Conservation (phyloP, 2,329 filamentous ascomycete species). For the Coniochaeta sp. region DNA sequence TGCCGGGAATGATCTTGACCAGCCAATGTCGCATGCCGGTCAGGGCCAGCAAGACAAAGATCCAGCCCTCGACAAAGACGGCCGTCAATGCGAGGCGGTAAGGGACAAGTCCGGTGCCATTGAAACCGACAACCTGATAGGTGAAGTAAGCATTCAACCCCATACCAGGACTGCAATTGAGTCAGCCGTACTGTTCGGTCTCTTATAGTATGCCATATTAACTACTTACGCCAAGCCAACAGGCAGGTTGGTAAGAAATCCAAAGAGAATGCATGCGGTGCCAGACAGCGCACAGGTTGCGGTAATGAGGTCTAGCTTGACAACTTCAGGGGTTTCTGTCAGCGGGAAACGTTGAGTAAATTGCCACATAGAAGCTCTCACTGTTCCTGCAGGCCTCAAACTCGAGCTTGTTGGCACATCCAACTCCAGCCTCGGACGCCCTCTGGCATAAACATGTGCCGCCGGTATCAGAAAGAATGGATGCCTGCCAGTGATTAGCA, state of each 20-base stretch:
- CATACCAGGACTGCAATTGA: constrained; percentile 51
- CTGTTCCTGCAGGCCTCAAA: constrained; percentile 41
- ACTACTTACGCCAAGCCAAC: constrained; percentile 61
- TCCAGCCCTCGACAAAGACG: constrained; percentile 57
- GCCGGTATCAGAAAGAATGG: constrained; percentile 67
- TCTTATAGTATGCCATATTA: neutral
- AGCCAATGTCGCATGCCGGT: constrained; percentile 69
- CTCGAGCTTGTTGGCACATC: constrained; percentile 37
- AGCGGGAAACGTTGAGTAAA: constrained; percentile 1
- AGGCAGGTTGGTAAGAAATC: constrained; percentile 74
- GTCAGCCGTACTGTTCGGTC: neutral
- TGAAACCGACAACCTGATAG: constrained; percentile 58
- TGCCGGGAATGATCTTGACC: constrained; percentile 56
- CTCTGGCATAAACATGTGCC: constrained; percentile 65
- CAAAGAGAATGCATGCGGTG: constrained; percentile 68
- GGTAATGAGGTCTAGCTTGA: constrained; percentile 74
- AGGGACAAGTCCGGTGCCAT: constrained; percentile 47
- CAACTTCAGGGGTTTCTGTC: constrained; percentile 24
- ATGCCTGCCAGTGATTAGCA: constrained; percentile 40
- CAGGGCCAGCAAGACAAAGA: constrained; percentile 57
- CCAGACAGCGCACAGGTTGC: constrained; percentile 76
- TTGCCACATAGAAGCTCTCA: constrained; percentile 15
- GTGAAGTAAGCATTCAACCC: constrained; percentile 62
- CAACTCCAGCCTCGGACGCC: constrained; percentile 24
- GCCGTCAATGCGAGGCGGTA: constrained; percentile 56